Conservation (phyloP, 345 rosid species). For the Microthlaspi erraticum region DNA sequence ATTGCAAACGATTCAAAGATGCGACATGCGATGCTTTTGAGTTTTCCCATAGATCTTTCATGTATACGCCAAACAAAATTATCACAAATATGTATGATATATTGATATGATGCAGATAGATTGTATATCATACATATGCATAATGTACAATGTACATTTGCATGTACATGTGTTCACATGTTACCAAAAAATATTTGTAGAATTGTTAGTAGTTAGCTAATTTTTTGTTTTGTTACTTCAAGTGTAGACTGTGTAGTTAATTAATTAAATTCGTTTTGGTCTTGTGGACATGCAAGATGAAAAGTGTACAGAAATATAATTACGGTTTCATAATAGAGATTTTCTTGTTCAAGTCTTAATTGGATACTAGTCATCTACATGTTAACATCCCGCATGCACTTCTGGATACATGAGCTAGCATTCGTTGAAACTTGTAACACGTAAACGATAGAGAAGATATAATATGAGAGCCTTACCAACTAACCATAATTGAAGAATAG, state of each 20-base stretch:
- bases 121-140: not conserved
- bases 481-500: constrained; percentile 27
- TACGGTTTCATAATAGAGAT: not conserved
- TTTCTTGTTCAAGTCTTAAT: not conserved
- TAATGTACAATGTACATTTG: too few relatives aligned
- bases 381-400: not conserved
- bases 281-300: constrained; percentile 7
- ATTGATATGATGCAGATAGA: not conserved
- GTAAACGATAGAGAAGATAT: not conserved
- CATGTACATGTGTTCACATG: constrained; percentile 2
- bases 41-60: not conserved
- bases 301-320: not conserved
- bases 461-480: constrained; percentile 30
- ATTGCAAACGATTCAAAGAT: constrained; percentile 8
- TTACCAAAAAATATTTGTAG: not conserved
- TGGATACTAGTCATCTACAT: constrained; percentile 8
- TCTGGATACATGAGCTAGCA: not conserved
- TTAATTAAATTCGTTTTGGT: constrained; percentile 4
- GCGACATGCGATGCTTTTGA: constrained; percentile 6
- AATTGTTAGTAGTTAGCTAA: not conserved
- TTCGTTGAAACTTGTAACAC: not conserved
- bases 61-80: not conserved
- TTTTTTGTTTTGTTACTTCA: not conserved
- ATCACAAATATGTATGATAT: constrained; percentile 1
- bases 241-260: not conserved